phyloP scores from a whole-genome alignment of 805 yeast species.

The Wickerhamomyces queroliae region DNA sequence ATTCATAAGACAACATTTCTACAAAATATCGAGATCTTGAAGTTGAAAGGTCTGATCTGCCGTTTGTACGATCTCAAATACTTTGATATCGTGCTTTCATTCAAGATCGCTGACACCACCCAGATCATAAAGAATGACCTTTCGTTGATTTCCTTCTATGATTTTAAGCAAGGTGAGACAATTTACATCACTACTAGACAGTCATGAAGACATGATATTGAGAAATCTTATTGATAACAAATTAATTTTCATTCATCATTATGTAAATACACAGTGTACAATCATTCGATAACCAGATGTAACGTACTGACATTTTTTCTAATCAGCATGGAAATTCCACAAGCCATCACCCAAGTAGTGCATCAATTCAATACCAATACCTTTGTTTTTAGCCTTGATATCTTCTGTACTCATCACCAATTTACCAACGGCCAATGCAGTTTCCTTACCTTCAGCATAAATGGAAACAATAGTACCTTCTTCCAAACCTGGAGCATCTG shows the following conservation, averaged over 20 bases:
- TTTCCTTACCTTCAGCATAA: conserved; percentile 89
- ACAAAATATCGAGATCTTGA: conserved; percentile 26
- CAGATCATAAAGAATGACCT: conserved; percentile 20
- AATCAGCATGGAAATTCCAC: conserved; percentile 58
- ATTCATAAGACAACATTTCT: conserved; percentile 15
- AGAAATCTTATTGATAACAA: background rate
- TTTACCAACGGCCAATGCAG: conserved; percentile 88
- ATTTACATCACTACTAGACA: background rate
- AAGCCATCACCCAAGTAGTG: conserved; percentile 88
- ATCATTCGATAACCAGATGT: too few relatives aligned
- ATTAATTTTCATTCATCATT: conserved; percentile 1
- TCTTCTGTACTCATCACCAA: conserved; percentile 86
- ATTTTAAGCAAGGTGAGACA: conserved; percentile 13
- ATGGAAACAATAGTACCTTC: conserved; percentile 72
- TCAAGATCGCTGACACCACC: conserved; percentile 14
- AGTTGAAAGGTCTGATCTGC: conserved; percentile 29
- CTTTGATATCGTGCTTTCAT: conserved; percentile 19
- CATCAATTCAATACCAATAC: conserved; percentile 80
- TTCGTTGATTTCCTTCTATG: conserved; percentile 18
- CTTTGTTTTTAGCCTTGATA: conserved; percentile 76
- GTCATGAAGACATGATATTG: background rate
- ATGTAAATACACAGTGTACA: background rate
- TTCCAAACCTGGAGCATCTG: conserved; percentile 61
- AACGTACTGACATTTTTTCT: conserved; percentile 7
- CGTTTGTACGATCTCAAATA: conserved; percentile 17